These are phyloP conservation scores for Quercus ilex DNA, from an alignment of 306 rosid genomes.

Conservation along the genomic window DNA sequence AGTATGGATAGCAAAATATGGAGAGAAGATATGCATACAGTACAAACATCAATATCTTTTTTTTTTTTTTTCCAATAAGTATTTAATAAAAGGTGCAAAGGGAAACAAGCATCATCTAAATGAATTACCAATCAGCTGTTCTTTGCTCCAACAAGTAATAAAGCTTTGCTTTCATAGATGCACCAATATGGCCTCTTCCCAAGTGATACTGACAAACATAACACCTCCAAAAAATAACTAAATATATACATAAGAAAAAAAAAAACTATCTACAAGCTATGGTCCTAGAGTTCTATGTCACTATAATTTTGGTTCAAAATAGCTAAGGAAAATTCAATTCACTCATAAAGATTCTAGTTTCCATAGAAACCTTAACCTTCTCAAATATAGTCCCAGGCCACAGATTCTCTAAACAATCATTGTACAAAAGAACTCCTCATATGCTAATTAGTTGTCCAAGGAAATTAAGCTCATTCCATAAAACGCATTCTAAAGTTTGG, in stretches of 20 bases:
- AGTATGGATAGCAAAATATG: slow-evolving; percentile 22
- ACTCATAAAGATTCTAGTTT: neutral
- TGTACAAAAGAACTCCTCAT: neutral
- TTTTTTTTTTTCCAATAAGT: too few species aligned
- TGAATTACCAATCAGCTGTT: slow-evolving; percentile 70
- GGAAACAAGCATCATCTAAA: neutral
- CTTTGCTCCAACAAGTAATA: slow-evolving; percentile 76
- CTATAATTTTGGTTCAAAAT: neutral
- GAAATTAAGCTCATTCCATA: neutral
- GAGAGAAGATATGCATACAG: neutral
- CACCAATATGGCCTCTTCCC: slow-evolving; percentile 91
- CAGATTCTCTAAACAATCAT: slow-evolving; percentile 1
- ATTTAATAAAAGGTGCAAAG: neutral
- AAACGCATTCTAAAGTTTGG: neutral
- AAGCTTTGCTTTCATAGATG: slow-evolving; percentile 73
- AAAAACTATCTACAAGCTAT: neutral
- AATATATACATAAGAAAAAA: neutral
- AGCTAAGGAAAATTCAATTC: neutral
- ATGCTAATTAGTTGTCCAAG: neutral
- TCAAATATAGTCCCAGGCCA: neutral
- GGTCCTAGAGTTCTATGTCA: neutral
- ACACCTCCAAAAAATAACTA: slow-evolving; percentile 11
- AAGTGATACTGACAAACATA: slow-evolving; percentile 63
- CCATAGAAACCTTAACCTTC: neutral
- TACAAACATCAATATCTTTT: too few species aligned